Conservation (phyloP, 2,329 filamentous ascomycete genomes). For the Neonectria sp. region DNA sequence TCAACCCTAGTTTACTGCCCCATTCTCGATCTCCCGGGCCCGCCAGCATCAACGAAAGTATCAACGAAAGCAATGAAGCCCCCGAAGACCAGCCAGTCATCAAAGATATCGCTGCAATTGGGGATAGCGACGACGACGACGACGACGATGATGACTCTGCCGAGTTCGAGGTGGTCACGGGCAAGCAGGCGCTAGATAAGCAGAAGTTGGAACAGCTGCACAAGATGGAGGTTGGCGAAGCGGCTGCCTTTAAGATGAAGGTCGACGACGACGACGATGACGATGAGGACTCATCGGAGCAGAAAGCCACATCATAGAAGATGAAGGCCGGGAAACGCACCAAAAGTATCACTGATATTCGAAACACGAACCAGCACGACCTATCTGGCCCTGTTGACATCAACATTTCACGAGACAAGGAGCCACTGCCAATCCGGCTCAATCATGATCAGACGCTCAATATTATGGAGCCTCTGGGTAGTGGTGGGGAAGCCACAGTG, state of each 20-base stretch:
- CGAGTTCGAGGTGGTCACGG: slow-evolving; percentile 63
- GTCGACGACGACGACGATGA: slow-evolving; percentile 58
- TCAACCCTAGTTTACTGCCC: slow-evolving; percentile 53
- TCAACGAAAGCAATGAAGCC: slow-evolving; percentile 32
- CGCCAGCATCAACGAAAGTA: slow-evolving; percentile 18
- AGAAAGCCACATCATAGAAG: slow-evolving; percentile 53
- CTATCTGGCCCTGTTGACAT: not conserved
- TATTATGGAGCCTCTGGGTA: not conserved
- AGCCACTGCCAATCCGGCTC: not conserved
- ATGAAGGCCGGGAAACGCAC: slow-evolving; percentile 32
- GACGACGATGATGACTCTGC: slow-evolving; percentile 58
- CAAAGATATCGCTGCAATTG: slow-evolving; percentile 51
- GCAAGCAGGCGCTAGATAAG: slow-evolving; percentile 60
- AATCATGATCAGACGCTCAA: not conserved
- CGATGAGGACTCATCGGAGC: slow-evolving; percentile 47
- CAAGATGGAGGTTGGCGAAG: slow-evolving; percentile 73
- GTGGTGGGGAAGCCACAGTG: not conserved
- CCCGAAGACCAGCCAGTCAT: slow-evolving; percentile 40
- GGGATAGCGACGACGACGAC: slow-evolving; percentile 58
- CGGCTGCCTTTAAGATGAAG: slow-evolving; percentile 63
- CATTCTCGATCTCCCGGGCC: slow-evolving; percentile 36
- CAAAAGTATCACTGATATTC: not conserved
- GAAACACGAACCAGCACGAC: not conserved
- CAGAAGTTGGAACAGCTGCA: slow-evolving; percentile 67
- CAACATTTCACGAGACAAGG: slow-evolving; percentile 1